phyloP scores from a whole-genome alignment of 352 stramenopile genomes.

The Phytophthora pseudosyringae region DNA sequence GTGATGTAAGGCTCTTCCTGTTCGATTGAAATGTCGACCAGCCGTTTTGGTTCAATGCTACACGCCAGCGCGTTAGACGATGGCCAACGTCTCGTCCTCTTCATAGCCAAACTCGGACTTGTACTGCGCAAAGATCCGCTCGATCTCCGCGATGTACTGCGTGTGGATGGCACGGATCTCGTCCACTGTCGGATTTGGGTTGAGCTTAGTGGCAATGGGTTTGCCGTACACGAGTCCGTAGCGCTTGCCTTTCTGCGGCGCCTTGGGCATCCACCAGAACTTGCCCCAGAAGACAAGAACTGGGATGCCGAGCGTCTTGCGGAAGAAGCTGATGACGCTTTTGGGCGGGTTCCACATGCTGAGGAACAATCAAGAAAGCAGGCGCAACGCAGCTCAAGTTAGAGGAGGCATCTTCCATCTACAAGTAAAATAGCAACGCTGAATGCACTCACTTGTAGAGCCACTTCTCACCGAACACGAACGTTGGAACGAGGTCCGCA shows the following conservation, averaged over 20 bases:
- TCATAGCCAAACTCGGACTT: constrained; percentile 71
- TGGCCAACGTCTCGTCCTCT: constrained; percentile 65
- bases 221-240: constrained; percentile 76
- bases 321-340: constrained; percentile 53
- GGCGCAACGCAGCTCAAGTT: background rate
- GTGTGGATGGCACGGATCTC: constrained; percentile 54
- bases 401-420: background rate
- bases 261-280: constrained; percentile 73
- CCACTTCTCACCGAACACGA: constrained; percentile 66
- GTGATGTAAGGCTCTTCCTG: background rate
- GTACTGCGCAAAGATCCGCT: constrained; percentile 66
- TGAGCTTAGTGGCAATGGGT: constrained; percentile 52
- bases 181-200: constrained; percentile 53
- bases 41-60: background rate
- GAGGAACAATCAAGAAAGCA: background rate
- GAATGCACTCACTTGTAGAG: constrained; percentile 48
- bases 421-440: background rate
- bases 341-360: constrained; percentile 68
- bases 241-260: constrained; percentile 50
- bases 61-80: constrained; percentile 36
- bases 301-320: constrained; percentile 64
- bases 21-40: background rate
- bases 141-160: constrained; percentile 60
- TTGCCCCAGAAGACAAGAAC: constrained; percentile 77
- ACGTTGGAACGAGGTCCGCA: constrained; percentile 51